Evolutionary conservation across 345 rosid species (phyloP).

Genomic region (Viola odorata): DNA sequence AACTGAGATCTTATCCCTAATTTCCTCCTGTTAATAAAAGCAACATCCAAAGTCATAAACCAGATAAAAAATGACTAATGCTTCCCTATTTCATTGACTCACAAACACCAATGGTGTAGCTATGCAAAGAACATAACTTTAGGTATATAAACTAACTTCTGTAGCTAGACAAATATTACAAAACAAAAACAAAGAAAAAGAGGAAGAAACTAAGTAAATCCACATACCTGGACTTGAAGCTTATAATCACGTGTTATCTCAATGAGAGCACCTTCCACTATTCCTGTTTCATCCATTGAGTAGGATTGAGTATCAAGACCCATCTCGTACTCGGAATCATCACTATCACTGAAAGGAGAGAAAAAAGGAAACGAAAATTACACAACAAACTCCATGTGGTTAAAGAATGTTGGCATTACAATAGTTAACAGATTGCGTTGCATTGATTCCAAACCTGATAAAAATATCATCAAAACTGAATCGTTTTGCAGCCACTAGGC

Average conservation of each 20-base stretch:
- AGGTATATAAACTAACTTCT: neutral
- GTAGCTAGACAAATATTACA: neutral
- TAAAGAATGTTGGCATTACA: neutral
- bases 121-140: neutral
- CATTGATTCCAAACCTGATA: conserved; percentile 38
- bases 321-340: conserved; percentile 51
- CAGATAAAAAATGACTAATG: neutral
- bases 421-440: neutral
- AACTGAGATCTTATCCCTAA: conserved; percentile 55
- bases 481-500: conserved; percentile 27
- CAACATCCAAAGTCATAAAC: neutral
- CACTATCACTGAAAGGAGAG: conserved; percentile 28
- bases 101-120: neutral
- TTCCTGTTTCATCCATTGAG: conserved; percentile 48
- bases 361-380: neutral
- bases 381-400: neutral
- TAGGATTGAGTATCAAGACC: conserved; percentile 33
- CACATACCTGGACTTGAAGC: conserved; percentile 52
- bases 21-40: conserved; percentile 57
- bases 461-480: conserved; percentile 46
- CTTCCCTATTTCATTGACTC: neutral
- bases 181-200: neutral
- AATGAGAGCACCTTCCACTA: conserved; percentile 48
- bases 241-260: conserved; percentile 56
- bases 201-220: neutral